Evolutionary conservation across 176 grass and related monocot genomes (phyloP), one percentile per base, ranked within the genome.

Genomic region (Tillandsia leiboldiana): DNA sequence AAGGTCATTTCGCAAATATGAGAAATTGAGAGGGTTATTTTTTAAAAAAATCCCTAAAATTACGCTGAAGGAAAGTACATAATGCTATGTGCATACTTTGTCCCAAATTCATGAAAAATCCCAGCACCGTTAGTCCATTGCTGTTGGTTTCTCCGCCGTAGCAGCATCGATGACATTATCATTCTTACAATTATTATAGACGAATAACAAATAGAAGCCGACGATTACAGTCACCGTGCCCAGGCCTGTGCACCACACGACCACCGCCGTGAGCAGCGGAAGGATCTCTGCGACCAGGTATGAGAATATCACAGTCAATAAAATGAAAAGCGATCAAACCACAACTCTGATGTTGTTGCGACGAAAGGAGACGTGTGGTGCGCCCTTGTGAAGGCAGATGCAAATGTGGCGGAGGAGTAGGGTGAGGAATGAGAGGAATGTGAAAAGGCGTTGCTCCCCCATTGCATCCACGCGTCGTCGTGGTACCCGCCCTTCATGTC

Each of bases 251-350:
- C 11, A 11, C 71, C 82, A 84, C 0, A 70, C 71, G 0, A 70
- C 11, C 49, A 28, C 66, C 0, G 22, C 71, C 11, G 48, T 9
- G 3, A 12, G 15, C 33, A 12, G 11, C 29, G 82, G 82, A 50
- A 84, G 49, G 27, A 75, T 2, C 11, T 42, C 68, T 0, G 80
- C 63, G 0, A 83, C 74, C 11, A 27, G 58, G 57, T 42, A 79
- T 14, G 77, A 50, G 69, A 72, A 72, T 15, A 72, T 26, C 11
- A 9, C 11, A 0, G 69, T 72, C 18, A 72, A 24, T 1, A 67
- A 12, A 28, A 69, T 49, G 11, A 69, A 8, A 49, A 72, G 62
- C 2, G 48, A 12, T 69, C 77, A 79, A 0, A 79, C 69, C 28
- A 26, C 51, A 11, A 15, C 48, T 49, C 72, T 79, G 10, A 72